Percentiles rank a stretch among this genome's conserved stretches.
These are phyloP conservation scores for Thielaviopsis euricoi DNA, from an alignment of 2,329 filamentous ascomycete species.

Conservation along the genomic window DNA sequence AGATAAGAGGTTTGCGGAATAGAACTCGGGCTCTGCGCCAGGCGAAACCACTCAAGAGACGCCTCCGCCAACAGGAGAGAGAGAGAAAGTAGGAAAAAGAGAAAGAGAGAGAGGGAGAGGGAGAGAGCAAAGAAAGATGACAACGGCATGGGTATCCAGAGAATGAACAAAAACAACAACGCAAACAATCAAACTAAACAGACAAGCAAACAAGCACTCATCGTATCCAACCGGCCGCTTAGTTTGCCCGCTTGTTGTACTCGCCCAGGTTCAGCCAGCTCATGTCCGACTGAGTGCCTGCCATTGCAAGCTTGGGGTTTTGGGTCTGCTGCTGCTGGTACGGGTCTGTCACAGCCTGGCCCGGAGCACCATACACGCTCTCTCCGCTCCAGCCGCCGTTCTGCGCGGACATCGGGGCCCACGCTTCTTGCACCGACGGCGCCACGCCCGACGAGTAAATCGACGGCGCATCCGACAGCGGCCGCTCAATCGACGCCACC, in stretches of 20 bases:
- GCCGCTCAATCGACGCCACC: constrained; percentile 44
- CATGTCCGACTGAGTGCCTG: constrained; percentile 46
- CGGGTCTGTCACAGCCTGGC: constrained; percentile 12
- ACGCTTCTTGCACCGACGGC: constrained; percentile 42
- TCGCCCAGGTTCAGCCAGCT: constrained; percentile 63
- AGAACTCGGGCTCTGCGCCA: neutral
- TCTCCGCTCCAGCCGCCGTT: constrained; percentile 33
- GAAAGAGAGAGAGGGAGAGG: neutral
- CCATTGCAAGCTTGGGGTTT: constrained; percentile 32
- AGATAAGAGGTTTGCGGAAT: neutral
- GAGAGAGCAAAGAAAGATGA: neutral
- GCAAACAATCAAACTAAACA: neutral
- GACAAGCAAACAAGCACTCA: neutral
- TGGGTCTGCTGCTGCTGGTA: constrained; percentile 12
- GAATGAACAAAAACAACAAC: neutral
- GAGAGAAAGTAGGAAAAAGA: neutral
- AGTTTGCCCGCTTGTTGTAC: constrained; percentile 8
- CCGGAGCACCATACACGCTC: constrained; percentile 23
- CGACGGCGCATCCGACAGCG: constrained; percentile 33
- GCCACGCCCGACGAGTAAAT: constrained; percentile 50
- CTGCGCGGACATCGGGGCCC: constrained; percentile 30
- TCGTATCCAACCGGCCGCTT: neutral
- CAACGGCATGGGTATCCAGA: neutral
- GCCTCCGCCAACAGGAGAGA: neutral
- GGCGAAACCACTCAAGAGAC: neutral